Evolutionary conservation across 1,284 basidiomycete genomes (phyloP).

Genomic region (Ganoderma sp.): DNA sequence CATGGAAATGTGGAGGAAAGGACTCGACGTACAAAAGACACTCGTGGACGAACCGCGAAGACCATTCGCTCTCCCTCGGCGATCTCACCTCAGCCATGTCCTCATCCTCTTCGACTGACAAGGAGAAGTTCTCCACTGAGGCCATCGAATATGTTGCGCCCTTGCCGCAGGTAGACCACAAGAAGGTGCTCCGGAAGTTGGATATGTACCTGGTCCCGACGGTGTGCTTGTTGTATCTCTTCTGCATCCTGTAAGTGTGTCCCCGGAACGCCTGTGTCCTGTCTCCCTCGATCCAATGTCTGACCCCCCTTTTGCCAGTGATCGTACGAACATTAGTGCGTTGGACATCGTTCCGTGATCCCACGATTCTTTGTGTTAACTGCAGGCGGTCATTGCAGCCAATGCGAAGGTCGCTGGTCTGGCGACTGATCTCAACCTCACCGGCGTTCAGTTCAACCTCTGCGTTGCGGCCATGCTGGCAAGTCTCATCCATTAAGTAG

Average conservation of each 20-base stretch:
- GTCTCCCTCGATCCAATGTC: slow-evolving; percentile 43
- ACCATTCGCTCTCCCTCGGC: background rate
- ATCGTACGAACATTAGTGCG: slow-evolving; percentile 67
- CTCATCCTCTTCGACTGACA: background rate
- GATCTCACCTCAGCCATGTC: background rate
- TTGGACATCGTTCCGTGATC: slow-evolving; percentile 49
- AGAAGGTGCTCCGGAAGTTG: slow-evolving; percentile 32
- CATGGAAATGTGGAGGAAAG: background rate
- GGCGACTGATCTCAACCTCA: slow-evolving; percentile 22
- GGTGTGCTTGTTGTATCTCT: slow-evolving; percentile 12
- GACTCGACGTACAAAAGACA: background rate
- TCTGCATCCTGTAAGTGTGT: slow-evolving; percentile 42
- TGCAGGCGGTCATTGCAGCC: slow-evolving; percentile 27
- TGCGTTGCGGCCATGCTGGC: slow-evolving; percentile 28
- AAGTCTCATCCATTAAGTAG: background rate
- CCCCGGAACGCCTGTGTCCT: background rate
- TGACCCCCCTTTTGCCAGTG: slow-evolving; percentile 42
- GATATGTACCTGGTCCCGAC: slow-evolving; percentile 27
- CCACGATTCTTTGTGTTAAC: background rate
- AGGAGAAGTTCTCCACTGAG: background rate
- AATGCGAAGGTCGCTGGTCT: slow-evolving; percentile 33
- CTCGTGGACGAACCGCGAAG: background rate
- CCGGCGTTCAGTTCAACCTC: slow-evolving; percentile 30
- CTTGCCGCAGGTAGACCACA: background rate
- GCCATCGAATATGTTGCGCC: no score